phyloP scores from a whole-genome alignment of 108 stramenopile species.

The Asterionellopsis glacialis region DNA sequence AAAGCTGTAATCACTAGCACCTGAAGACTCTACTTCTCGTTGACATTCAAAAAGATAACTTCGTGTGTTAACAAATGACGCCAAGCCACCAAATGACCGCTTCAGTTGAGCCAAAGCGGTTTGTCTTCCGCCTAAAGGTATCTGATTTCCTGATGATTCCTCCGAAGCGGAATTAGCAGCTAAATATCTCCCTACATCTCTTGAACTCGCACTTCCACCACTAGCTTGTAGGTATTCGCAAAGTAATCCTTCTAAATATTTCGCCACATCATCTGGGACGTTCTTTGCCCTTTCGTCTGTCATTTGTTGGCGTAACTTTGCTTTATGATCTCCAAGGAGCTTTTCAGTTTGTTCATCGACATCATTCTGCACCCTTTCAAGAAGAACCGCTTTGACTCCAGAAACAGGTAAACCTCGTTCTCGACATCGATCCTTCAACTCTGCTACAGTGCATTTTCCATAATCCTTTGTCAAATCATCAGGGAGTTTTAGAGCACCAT shows the following conservation, averaged over 20 bases:
- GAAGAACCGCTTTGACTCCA: slow-evolving; percentile 58
- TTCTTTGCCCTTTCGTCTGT: not conserved
- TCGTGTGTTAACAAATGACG: not conserved
- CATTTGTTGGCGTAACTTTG: not conserved
- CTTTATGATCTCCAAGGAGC: not conserved
- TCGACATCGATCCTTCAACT: slow-evolving; percentile 69
- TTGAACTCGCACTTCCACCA: slow-evolving; percentile 62
- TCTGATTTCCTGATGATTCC: too few species aligned
- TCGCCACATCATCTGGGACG: slow-evolving; percentile 1
- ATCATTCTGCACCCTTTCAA: slow-evolving; percentile 42
- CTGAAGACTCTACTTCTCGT: not conserved
- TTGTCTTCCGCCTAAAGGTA: slow-evolving; percentile 2
- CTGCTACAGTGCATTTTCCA: slow-evolving; percentile 36
- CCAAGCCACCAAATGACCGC: slow-evolving; percentile 20
- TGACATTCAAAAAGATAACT: not conserved
- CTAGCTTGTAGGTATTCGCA: slow-evolving; percentile 59
- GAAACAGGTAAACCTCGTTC: slow-evolving; percentile 55
- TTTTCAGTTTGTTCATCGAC: slow-evolving; percentile 3
- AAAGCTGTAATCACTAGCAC: not conserved
- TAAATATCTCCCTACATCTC: slow-evolving; percentile 75
- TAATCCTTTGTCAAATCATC: slow-evolving; percentile 28
- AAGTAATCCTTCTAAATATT: slow-evolving; percentile 48
- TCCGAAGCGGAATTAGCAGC: slow-evolving; percentile 30
- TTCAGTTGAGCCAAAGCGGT: slow-evolving; percentile 45
- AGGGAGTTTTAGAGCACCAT: not conserved